Evolutionary conservation across 2,329 filamentous ascomycete genomes (phyloP), one percentile per base, ranked within the genome.

Genomic region (Aureobasidium musti): DNA sequence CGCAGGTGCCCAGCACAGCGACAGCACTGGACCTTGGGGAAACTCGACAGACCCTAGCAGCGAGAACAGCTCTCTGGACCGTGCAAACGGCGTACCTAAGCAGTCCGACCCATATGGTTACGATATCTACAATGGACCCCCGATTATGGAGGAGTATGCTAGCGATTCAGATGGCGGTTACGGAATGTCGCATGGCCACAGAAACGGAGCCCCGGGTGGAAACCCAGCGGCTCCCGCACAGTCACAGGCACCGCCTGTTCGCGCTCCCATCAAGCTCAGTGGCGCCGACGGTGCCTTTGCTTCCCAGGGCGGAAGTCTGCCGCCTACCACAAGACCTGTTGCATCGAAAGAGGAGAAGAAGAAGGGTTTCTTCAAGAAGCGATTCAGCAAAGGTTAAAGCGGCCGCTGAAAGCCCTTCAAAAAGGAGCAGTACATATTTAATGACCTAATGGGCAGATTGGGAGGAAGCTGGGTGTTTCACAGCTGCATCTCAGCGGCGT

Each of bases 31-130:
- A 67, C 88, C 88, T 14, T 88, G 86, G 74, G 89, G 88, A 66
- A 93, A 95, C 77, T 89, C 89, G 70, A 96, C 92, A 68, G 92
- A 97, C 75, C 93, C 91, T 80, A 95, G 91, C 79, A 97, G 92
- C 74, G 91, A 97, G 75, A 96, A 96, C 79, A 96, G 91, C 79
- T 96, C 92, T 1, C 86, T 96, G 71, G 91, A 97, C 75, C 88
- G 91, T 69, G 81, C 88, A 41, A 84, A 85, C 72, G 76, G 61
- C 73, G 59, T 50, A 14, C 33, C 30, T 14, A 64, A 39, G 37
- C 41, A 43, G 61, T 23, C 7, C 4, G 61, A 64, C 21, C 49
- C 47, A 7, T 74, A 71, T 71, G 76, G 70, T 68, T 78, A 72
- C 75, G 89, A 60, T 52, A 68, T 66, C 23, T 67, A 67, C 50